These are phyloP conservation scores for Linderina pennispora DNA, from an alignment of 192 early-diverging fungal genomes.

Conservation along the genomic window DNA sequence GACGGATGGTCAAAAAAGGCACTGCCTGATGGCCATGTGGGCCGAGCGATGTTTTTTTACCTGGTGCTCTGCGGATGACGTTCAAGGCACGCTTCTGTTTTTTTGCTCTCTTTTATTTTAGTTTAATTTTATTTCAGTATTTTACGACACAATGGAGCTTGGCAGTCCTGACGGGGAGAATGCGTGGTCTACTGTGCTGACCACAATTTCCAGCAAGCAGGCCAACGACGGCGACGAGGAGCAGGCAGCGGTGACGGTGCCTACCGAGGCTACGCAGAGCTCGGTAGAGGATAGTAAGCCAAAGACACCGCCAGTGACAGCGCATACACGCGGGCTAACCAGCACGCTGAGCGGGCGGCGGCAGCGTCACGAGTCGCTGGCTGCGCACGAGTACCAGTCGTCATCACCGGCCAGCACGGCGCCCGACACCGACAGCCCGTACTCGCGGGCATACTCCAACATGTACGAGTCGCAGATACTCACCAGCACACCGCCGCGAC, in stretches of 20 bases:
- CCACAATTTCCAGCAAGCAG: conserved; percentile 2
- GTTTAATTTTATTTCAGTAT: background rate
- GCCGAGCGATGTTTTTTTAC: background rate
- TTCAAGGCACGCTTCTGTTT: too few relatives aligned
- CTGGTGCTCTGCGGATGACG: too few relatives aligned
- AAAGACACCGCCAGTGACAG: background rate
- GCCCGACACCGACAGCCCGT: conserved; percentile 6
- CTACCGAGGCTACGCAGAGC: conserved; percentile 2
- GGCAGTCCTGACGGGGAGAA: conserved; percentile 12
- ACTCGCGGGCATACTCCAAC: conserved; percentile 4
- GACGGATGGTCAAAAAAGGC: too few relatives aligned
- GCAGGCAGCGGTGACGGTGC: background rate
- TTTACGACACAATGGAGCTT: conserved; percentile 2
- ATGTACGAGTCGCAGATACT: conserved; percentile 16
- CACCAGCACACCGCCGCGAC: too few relatives aligned
- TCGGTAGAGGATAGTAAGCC: background rate
- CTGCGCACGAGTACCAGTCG: conserved; percentile 5
- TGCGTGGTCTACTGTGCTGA: conserved; percentile 34
- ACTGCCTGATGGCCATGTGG: too few relatives aligned
- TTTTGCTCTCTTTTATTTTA: background rate
- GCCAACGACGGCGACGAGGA: background rate
- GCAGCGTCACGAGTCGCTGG: conserved; percentile 19
- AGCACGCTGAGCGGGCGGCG: conserved; percentile 36
- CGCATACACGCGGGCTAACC: conserved; percentile 34
- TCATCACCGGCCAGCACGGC: conserved; percentile 15